These are phyloP conservation scores for Sclerotinia minor DNA, from an alignment of 2,329 filamentous ascomycete species.

Conservation along the genomic window DNA sequence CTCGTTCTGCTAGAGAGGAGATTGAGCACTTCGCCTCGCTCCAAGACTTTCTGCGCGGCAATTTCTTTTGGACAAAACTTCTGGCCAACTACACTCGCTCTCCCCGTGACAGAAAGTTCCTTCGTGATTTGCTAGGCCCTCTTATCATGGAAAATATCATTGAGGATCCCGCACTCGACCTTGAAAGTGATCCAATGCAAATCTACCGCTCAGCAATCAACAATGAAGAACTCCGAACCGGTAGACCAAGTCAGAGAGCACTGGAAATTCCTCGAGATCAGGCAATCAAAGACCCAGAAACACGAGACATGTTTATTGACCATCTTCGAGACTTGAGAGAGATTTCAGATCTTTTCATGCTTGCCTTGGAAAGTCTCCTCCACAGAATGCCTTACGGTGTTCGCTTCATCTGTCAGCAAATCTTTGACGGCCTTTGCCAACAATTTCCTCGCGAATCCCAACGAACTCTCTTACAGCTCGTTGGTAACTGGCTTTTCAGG, in stretches of 20 bases:
- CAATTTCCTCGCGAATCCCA: constrained; percentile 80
- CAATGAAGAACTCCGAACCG: constrained; percentile 93
- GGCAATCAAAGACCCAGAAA: constrained; percentile 94
- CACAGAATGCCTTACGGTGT: constrained; percentile 91
- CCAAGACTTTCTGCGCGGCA: constrained; percentile 84
- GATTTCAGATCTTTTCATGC: constrained; percentile 88
- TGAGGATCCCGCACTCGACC: constrained; percentile 83
- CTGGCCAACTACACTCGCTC: constrained; percentile 86
- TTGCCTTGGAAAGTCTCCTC: constrained; percentile 76
- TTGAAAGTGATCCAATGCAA: constrained; percentile 96
- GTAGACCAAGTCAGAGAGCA: constrained; percentile 75
- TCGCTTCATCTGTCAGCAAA: constrained; percentile 82
- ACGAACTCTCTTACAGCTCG: constrained; percentile 75
- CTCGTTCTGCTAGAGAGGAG: constrained; percentile 81
- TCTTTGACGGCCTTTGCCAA: constrained; percentile 73
- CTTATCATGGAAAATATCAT: constrained; percentile 90
- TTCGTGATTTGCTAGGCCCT: constrained; percentile 81
- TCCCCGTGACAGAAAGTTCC: constrained; percentile 86
- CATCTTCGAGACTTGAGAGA: constrained; percentile 92
- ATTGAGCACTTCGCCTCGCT: constrained; percentile 70
- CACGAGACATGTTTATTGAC: constrained; percentile 87
- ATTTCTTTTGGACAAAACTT: constrained; percentile 90
- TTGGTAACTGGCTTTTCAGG: constrained; percentile 90
- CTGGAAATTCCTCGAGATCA: constrained; percentile 86
- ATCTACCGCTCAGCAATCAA: constrained; percentile 96